A percentile compares a stretch with the other conserved stretches of the same genome.
These are phyloP conservation scores for Scedosporium boydii DNA, from an alignment of 2,329 filamentous ascomycete genomes.

Conservation along the genomic window DNA sequence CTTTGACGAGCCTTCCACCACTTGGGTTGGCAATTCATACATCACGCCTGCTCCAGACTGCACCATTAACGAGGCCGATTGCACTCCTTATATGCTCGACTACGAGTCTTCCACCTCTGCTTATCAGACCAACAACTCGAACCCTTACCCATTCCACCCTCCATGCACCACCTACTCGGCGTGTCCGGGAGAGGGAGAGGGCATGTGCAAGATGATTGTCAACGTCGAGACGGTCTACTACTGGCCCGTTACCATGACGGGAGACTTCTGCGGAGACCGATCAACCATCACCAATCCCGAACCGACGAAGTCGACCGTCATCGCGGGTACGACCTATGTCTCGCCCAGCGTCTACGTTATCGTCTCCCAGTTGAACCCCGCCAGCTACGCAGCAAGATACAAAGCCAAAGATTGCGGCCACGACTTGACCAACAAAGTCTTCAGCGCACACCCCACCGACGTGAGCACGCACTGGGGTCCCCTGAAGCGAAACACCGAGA, in stretches of 20 bases:
- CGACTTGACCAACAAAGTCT: neutral
- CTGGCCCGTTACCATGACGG: constrained; percentile 5
- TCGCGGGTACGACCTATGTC: neutral
- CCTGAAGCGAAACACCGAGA: neutral
- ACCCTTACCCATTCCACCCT: neutral
- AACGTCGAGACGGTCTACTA: neutral
- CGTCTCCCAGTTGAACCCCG: neutral
- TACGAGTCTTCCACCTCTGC: constrained; percentile 2
- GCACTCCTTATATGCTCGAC: constrained; percentile 2
- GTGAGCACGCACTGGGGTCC: constrained; percentile 4
- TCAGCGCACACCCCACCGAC: neutral
- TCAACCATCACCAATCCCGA: constrained; percentile 1
- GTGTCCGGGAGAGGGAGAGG: neutral
- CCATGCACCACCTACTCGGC: constrained; percentile 4
- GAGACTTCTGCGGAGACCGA: constrained; percentile 6
- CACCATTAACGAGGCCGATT: neutral
- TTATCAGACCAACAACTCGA: constrained; percentile 2
- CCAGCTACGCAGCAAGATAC: neutral
- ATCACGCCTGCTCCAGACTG: neutral
- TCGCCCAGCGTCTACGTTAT: constrained; percentile 7
- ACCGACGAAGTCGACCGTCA: constrained; percentile 1
- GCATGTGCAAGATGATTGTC: constrained; percentile 2
- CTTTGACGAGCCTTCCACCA: neutral
- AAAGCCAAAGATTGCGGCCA: neutral
- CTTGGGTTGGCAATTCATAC: neutral